A percentile compares a stretch with the other conserved stretches of the same genome.
Evolutionary conservation across 2,329 filamentous ascomycete genomes (phyloP).

Genomic region (Cercospora citrullina): DNA sequence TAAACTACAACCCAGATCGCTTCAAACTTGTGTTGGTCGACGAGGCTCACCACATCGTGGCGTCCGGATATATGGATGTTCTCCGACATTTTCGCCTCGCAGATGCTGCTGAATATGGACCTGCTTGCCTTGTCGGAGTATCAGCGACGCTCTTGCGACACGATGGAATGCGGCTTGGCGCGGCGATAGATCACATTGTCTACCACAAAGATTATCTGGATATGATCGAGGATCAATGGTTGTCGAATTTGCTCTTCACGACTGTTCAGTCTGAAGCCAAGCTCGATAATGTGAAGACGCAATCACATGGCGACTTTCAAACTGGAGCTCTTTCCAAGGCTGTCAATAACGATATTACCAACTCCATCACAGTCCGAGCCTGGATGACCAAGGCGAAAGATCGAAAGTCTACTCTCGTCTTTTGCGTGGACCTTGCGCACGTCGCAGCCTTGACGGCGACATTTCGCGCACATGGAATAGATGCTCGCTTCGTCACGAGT

Average conservation of each 20-base stretch:
- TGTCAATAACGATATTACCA: conserved; percentile 79
- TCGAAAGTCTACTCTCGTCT: conserved; percentile 84
- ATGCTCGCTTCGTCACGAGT: conserved; percentile 84
- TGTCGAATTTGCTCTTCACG: conserved; percentile 89
- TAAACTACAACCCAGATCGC: conserved; percentile 72
- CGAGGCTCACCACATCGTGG: conserved; percentile 95
- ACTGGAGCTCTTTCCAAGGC: conserved; percentile 72
- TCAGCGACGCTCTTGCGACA: conserved; percentile 80
- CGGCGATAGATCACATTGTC: conserved; percentile 90
- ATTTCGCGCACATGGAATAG: conserved; percentile 75
- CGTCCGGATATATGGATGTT: conserved; percentile 71
- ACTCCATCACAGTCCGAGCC: conserved; percentile 79
- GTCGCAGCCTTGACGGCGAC: conserved; percentile 70
- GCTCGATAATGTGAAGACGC: conserved; percentile 60
- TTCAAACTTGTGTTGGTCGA: conserved; percentile 95
- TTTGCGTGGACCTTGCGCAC: conserved; percentile 89
- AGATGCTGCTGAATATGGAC: conserved; percentile 49
- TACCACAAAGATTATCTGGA: conserved; percentile 85
- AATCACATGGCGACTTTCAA: conserved; percentile 77
- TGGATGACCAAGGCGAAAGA: conserved; percentile 74
- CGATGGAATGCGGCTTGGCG: conserved; percentile 78
- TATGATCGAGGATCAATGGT: conserved; percentile 87
- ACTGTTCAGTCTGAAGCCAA: conserved; percentile 84
- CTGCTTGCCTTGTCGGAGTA: conserved; percentile 73
- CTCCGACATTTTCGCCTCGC: conserved; percentile 77